Percentiles rank a stretch among this genome's conserved stretches.
phyloP scores from a whole-genome alignment of 306 rosid genomes.

The Medicago ruthenica region DNA sequence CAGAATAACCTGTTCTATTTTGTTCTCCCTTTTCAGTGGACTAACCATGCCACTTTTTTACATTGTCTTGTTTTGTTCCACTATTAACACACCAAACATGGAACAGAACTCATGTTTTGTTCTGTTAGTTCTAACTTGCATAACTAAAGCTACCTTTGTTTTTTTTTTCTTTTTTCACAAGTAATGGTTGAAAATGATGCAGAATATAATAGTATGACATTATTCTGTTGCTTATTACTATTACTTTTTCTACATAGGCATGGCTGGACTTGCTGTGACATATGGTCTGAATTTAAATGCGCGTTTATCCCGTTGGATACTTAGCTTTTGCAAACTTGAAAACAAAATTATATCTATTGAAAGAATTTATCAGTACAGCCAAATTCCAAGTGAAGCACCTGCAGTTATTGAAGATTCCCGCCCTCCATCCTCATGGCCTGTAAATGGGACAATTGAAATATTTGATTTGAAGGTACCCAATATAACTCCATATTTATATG shows the following conservation, averaged over 20 bases:
- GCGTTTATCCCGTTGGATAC: slow-evolving; percentile 97
- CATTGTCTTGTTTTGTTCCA: background rate
- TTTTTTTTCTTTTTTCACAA: slow-evolving; percentile 18
- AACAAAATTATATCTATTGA: slow-evolving; percentile 95
- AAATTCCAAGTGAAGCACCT: slow-evolving; percentile 93
- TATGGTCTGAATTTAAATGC: slow-evolving; percentile 96
- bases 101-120: background rate
- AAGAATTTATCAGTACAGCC: slow-evolving; percentile 96
- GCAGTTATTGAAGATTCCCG: slow-evolving; percentile 73
- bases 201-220: slow-evolving; percentile 5
- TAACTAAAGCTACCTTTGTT: slow-evolving; percentile 3
- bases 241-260: slow-evolving; percentile 62
- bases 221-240: slow-evolving; percentile 36
- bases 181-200: slow-evolving; percentile 32
- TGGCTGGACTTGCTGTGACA: slow-evolving; percentile 99
- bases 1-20: background rate
- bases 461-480: slow-evolving; percentile 73
- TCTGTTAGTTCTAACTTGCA: slow-evolving; percentile 2
- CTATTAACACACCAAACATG: background rate
- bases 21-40: background rate
- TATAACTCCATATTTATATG: slow-evolving; percentile 26
- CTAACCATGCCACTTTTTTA: background rate
- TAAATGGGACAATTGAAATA: slow-evolving; percentile 74
- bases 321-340: slow-evolving; percentile 99
- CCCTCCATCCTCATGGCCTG: slow-evolving; percentile 91